A percentile compares a stretch with the other conserved stretches of the same genome.
phyloP scores from a whole-genome alignment of 495 filamentous ascomycete species.

The Aspergillus mulundensis region DNA sequence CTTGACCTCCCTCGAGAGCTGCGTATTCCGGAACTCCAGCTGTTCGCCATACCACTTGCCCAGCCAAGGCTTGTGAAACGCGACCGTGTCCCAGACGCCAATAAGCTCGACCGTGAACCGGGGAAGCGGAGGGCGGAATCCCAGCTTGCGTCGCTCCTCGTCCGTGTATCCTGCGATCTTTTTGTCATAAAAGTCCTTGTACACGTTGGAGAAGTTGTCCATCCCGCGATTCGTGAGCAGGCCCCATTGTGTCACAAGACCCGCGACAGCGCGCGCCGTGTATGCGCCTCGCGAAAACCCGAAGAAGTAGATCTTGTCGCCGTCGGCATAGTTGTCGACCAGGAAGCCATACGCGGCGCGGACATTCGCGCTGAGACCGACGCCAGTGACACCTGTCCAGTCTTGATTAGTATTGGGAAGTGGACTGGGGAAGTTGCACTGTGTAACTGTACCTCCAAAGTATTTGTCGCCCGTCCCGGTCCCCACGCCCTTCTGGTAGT shows the following conservation, averaged over 20 bases:
- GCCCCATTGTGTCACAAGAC: constrained; percentile 50
- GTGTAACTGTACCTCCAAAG: constrained; percentile 11
- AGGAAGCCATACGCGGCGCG: constrained; percentile 49
- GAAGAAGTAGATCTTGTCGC: constrained; percentile 57
- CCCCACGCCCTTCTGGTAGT: constrained; percentile 54
- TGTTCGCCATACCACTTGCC: constrained; percentile 21
- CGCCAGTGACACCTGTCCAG: constrained; percentile 26
- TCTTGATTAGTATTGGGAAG: neutral
- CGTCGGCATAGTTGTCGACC: constrained; percentile 45
- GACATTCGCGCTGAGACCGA: constrained; percentile 43
- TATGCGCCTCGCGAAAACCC: constrained; percentile 60
- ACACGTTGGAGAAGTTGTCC: constrained; percentile 42
- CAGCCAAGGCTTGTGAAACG: constrained; percentile 33
- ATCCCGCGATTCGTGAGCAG: constrained; percentile 38
- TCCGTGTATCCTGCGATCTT: constrained; percentile 24
- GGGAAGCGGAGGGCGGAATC: constrained; percentile 16
- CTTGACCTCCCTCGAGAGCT: constrained; percentile 38
- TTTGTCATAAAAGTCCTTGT: constrained; percentile 43
- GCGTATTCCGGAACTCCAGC: constrained; percentile 28
- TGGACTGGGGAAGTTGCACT: neutral
- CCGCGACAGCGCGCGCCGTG: constrained; percentile 53
- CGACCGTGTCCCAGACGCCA: constrained; percentile 61
- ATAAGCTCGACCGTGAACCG: constrained; percentile 44
- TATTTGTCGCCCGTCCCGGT: constrained; percentile 29
- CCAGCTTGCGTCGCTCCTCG: constrained; percentile 13